Conservation (phyloP, 805 yeast species). For the Candida krabiensis region DNA sequence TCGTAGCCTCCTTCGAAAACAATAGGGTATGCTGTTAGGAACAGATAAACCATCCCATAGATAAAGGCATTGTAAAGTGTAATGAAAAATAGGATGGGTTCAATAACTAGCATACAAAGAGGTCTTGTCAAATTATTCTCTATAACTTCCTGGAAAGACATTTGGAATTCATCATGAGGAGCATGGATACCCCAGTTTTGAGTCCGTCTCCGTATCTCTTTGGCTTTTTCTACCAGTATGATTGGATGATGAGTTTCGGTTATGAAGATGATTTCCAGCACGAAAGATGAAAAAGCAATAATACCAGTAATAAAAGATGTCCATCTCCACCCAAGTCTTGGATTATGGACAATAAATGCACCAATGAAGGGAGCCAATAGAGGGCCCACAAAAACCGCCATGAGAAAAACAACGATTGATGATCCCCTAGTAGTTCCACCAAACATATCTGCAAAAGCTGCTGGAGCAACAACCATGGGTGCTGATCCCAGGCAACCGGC, state of each 20-base stretch:
- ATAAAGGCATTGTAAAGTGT: slow-evolving; percentile 75
- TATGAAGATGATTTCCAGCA: slow-evolving; percentile 43
- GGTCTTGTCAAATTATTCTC: slow-evolving; percentile 70
- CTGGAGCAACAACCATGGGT: slow-evolving; percentile 83
- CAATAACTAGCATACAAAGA: slow-evolving; percentile 59
- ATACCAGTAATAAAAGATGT: slow-evolving; percentile 70
- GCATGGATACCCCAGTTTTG: slow-evolving; percentile 85
- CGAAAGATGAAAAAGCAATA: slow-evolving; percentile 41
- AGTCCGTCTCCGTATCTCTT: slow-evolving; percentile 58
- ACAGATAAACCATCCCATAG: slow-evolving; percentile 74
- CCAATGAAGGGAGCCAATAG: slow-evolving; percentile 80
- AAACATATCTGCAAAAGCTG: slow-evolving; percentile 81
- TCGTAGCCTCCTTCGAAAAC: slow-evolving; percentile 64
- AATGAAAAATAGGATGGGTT: slow-evolving; percentile 68
- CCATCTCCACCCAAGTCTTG: slow-evolving; percentile 81
- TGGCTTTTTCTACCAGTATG: slow-evolving; percentile 62
- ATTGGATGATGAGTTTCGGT: slow-evolving; percentile 76
- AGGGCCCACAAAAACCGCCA: slow-evolving; percentile 79
- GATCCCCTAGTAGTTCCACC: slow-evolving; percentile 66
- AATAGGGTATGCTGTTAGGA: slow-evolving; percentile 74
- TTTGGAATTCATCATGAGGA: slow-evolving; percentile 63
- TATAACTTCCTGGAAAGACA: slow-evolving; percentile 57
- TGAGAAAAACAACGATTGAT: slow-evolving; percentile 68
- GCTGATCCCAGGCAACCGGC: slow-evolving; percentile 83
- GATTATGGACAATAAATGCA: slow-evolving; percentile 57